A percentile compares a stretch with the other conserved stretches of the same genome.
phyloP scores from a whole-genome alignment of 140 eudicot genomes.

The Cichorium intybus region DNA sequence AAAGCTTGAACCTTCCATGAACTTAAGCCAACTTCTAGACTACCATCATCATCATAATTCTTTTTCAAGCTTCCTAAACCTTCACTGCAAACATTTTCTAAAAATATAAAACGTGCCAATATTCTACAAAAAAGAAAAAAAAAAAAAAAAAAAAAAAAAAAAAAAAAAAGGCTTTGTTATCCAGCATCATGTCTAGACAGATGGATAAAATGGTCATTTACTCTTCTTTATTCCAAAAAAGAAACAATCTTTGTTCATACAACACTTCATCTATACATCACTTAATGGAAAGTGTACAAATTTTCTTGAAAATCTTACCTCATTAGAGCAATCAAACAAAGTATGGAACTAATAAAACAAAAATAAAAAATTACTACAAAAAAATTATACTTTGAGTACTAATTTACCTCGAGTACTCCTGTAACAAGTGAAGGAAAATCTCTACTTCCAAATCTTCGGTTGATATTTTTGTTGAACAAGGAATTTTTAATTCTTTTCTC shows the following conservation, averaged over 20 bases:
- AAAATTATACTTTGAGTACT: background rate
- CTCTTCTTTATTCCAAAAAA: background rate
- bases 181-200: background rate
- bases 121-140: too few relatives aligned
- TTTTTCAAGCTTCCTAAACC: conserved; percentile 38
- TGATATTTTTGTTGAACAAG: conserved; percentile 71
- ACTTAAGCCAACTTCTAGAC: conserved; percentile 66
- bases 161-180: too few relatives aligned
- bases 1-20: conserved; percentile 67
- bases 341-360: background rate
- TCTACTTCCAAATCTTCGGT: conserved; percentile 93
- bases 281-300: background rate
- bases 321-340: conserved; percentile 1
- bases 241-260: background rate
- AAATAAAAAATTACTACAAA: background rate
- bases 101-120: conserved; percentile 9
- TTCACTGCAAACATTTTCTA: conserved; percentile 45
- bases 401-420: conserved; percentile 74
- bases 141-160: too few relatives aligned
- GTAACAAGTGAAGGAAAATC: conserved; percentile 83
- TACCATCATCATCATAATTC: conserved; percentile 35
- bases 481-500: conserved; percentile 70
- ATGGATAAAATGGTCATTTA: background rate
- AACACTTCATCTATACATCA: background rate
- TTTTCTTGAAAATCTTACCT: conserved; percentile 1